A percentile compares a stretch with the other conserved stretches of the same genome.
Evolutionary conservation across 2,329 filamentous ascomycete genomes (phyloP).

Genomic region (Trichoderma asperellum): DNA sequence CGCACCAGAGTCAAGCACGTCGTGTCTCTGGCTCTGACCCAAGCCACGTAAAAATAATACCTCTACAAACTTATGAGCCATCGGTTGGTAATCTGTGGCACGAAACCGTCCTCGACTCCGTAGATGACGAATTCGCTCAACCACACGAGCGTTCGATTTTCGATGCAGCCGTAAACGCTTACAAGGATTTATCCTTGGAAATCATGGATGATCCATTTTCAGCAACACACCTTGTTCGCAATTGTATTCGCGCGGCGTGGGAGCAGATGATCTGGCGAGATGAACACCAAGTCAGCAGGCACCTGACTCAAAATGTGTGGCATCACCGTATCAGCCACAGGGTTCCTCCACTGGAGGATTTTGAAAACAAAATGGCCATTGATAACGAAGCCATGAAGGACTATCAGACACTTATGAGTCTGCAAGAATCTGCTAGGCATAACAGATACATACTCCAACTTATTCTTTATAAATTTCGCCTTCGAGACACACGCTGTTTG

Average conservation of each 20-base stretch:
- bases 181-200: background rate
- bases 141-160: background rate
- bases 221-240: background rate
- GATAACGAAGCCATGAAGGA: background rate
- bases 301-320: background rate
- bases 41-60: background rate
- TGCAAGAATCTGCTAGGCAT: background rate
- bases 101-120: background rate
- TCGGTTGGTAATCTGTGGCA: fast-evolving
- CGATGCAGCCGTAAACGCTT: background rate
- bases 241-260: background rate
- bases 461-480: background rate
- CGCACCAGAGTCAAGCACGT: background rate
- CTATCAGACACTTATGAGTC: background rate
- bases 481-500: background rate
- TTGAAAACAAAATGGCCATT: background rate
- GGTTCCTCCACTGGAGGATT: background rate
- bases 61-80: fast-evolving
- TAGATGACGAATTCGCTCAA: background rate
- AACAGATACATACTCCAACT: background rate
- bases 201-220: background rate
- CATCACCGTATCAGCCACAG: no score
- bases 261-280: background rate
- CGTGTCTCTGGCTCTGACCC: background rate
- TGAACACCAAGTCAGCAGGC: fast-evolving